Conservation (phyloP, 129 eudicot genomes). For the Heracleum sosnowskyi region DNA sequence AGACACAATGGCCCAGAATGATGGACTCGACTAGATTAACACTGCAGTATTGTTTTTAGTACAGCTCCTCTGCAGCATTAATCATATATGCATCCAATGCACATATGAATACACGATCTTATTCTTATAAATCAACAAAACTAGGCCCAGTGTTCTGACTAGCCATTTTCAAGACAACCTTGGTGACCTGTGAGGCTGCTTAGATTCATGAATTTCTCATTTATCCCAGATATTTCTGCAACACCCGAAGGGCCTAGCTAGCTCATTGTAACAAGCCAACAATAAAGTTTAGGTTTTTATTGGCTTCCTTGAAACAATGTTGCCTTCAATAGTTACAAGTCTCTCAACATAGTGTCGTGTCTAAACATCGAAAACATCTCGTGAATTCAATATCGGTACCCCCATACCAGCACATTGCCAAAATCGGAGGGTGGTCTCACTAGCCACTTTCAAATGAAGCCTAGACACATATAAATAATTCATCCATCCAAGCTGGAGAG, state of each 20-base stretch:
- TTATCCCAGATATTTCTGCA: background rate
- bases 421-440: background rate
- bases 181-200: conserved; percentile 12
- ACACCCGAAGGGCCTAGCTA: background rate
- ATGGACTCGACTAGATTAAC: background rate
- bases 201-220: conserved; percentile 3
- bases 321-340: background rate
- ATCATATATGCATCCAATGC: conserved; percentile 1
- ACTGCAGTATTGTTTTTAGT: background rate
- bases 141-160: conserved; percentile 1
- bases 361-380: background rate
- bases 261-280: background rate
- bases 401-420: background rate
- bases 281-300: background rate
- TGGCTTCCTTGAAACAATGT: background rate
- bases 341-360: background rate
- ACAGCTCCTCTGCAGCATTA: conserved; percentile 5
- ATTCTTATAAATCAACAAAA: background rate
- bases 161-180: conserved; percentile 14
- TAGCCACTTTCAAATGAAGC: background rate
- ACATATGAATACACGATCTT: background rate
- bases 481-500: background rate
- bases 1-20: conserved; percentile 9
- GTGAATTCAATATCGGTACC: background rate
- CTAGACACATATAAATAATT: background rate